phyloP scores from a whole-genome alignment of 2,329 filamentous ascomycete genomes.

The Xylariaceae sp. region DNA sequence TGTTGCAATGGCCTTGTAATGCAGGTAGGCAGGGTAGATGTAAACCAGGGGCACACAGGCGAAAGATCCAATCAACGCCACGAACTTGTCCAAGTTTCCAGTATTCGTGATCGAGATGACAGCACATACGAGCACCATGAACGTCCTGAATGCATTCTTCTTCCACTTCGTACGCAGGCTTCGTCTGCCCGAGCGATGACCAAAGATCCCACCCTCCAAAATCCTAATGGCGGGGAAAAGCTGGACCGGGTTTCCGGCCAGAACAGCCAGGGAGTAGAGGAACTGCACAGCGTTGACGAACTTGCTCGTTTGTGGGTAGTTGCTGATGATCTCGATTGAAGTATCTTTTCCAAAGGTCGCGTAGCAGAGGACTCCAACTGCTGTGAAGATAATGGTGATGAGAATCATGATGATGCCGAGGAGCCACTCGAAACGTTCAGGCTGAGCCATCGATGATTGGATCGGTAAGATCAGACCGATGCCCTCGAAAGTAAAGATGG shows the following conservation, averaged over 20 bases:
- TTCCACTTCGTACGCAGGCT: conserved; percentile 64
- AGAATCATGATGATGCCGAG: conserved; percentile 66
- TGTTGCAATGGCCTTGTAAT: conserved; percentile 61
- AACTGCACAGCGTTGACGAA: conserved; percentile 74
- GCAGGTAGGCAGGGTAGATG: conserved; percentile 67
- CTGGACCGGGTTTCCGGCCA: conserved; percentile 70
- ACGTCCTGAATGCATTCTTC: conserved; percentile 63
- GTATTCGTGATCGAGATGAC: conserved; percentile 59
- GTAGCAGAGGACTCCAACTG: conserved; percentile 67
- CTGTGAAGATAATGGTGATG: conserved; percentile 68
- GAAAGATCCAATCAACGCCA: conserved; percentile 66
- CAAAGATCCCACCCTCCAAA: conserved; percentile 62
- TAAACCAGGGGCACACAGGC: conserved; percentile 73
- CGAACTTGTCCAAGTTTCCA: conserved; percentile 67
- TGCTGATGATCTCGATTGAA: conserved; percentile 69
- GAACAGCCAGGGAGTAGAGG: conserved; percentile 65
- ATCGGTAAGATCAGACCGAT: conserved; percentile 74
- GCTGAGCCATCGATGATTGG: conserved; percentile 68
- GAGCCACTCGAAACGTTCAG: conserved; percentile 60
- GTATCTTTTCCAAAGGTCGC: conserved; percentile 65
- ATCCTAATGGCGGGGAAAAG: conserved; percentile 70
- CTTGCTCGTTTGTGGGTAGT: conserved; percentile 64
- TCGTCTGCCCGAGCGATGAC: conserved; percentile 62
- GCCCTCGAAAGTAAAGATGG: conserved; percentile 75
- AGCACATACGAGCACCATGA: conserved; percentile 54